phyloP scores from a whole-genome alignment of 768 basidiomycete species.

The Ephemerocybe angulata region DNA sequence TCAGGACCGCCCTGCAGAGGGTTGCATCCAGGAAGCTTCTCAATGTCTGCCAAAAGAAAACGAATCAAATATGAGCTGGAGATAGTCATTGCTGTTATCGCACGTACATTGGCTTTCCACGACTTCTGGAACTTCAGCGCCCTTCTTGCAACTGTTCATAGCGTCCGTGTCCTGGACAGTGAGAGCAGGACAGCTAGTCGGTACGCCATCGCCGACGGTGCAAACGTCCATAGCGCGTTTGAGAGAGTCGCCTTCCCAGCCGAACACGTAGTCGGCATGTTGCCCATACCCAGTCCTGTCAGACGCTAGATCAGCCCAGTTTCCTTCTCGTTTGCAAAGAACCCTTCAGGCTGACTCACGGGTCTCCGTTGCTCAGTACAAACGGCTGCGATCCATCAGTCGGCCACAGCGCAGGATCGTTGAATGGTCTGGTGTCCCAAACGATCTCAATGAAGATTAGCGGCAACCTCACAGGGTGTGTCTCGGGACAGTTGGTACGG shows the following conservation, averaged over 20 bases:
- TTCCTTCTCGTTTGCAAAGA: too few relatives aligned
- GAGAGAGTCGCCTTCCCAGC: constrained; percentile 11
- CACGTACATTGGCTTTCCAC: constrained; percentile 6
- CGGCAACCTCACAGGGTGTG: constrained; percentile 11
- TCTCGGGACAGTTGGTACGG: constrained; percentile 4
- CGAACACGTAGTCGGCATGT: constrained; percentile 11
- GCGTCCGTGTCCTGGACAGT: constrained; percentile 7
- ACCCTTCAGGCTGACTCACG: too few relatives aligned
- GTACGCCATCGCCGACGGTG: constrained; percentile 4
- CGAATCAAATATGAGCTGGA: neutral
- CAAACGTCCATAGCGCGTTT: constrained; percentile 10
- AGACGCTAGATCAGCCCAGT: neutral
- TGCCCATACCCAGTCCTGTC: constrained; percentile 9
- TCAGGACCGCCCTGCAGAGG: constrained; percentile 7
- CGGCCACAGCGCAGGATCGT: constrained; percentile 9
- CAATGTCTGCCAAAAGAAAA: constrained; percentile 1
- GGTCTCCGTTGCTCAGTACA: constrained; percentile 16
- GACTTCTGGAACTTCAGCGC: constrained; percentile 2
- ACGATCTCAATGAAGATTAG: constrained; percentile 14
- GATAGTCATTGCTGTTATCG: neutral
- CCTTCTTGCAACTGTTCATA: constrained; percentile 7
- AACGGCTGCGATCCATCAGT: constrained; percentile 11
- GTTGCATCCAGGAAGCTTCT: constrained; percentile 11
- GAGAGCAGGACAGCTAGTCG: constrained; percentile 5
- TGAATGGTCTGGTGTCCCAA: constrained; percentile 15